Conservation (phyloP, 441 rosid species). For the Populus tomentosa region DNA sequence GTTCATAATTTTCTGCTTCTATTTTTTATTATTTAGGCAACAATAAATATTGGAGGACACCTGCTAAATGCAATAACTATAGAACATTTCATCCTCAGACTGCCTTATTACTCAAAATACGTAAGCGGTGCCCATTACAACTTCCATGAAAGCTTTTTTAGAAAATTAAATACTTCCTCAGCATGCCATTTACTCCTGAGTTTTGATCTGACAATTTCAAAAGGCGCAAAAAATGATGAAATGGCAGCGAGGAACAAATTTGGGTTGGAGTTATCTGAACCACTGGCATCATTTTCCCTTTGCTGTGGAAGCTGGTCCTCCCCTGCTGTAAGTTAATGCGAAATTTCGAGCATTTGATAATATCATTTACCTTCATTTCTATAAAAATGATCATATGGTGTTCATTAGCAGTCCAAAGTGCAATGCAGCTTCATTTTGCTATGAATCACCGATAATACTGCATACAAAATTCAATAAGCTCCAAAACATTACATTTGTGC, state of each 20-base stretch:
- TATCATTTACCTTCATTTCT: neutral
- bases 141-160: slow-evolving; percentile 12
- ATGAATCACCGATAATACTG: neutral
- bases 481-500: neutral
- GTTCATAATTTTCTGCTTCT: neutral
- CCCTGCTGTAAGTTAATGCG: slow-evolving; percentile 74
- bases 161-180: slow-evolving; percentile 1
- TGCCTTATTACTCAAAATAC: slow-evolving; percentile 65
- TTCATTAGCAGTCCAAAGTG: neutral
- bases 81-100: slow-evolving; percentile 79
- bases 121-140: slow-evolving; percentile 36
- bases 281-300: slow-evolving; percentile 74
- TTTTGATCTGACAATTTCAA: slow-evolving; percentile 36
- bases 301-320: slow-evolving; percentile 97
- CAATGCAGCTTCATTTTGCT: neutral
- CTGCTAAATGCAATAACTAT: slow-evolving; percentile 59
- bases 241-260: slow-evolving; percentile 52
- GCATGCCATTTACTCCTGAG: slow-evolving; percentile 11
- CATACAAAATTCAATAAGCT: neutral
- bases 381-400: no score
- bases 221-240: slow-evolving; percentile 50
- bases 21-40: slow-evolving; percentile 43
- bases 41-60: slow-evolving; percentile 69
- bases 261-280: slow-evolving; percentile 79
- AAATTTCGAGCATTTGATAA: neutral